Base-by-base conservation (phyloP, 2,329 filamentous ascomycete genomes). In the Shiraia sp. region DNA sequence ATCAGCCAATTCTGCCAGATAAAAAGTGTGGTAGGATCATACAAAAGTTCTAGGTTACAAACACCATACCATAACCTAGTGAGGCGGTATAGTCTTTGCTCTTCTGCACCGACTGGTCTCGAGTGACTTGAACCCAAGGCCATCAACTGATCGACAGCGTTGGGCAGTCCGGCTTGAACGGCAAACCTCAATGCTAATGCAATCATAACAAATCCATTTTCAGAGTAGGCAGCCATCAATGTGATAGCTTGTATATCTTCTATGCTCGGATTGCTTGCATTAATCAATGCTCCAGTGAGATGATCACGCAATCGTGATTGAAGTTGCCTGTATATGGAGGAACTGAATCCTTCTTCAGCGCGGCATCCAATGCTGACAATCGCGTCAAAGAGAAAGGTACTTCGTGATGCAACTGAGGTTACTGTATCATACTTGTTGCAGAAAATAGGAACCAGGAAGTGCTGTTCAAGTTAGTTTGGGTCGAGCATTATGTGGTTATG, bases 231-330 rank as follows among this genome's bases (percentile, higher is more conserved):
- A 0, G 77, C 76, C 34, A 76, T 69, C 1, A 80, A 64, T 0
- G 80, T 58, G 6, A 81, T 63, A 3, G 78, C 76, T 41, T 81
- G 78, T 0, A 81, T 60, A 0, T 74, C 75, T 43, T 81, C 79
- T 0, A 80, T 38, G 6, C 64, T 69, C 10, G 69, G 69, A 2
- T 70, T 43, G 2, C 60, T 61, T 3, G 65, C 65, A 27, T 73
- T 65, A 12, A 77, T 71, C 2, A 77, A 68, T 0, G 74, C 58
- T 25, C 74, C 74, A 7, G 79, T 74, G n/a, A 76, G 45, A 40
- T 75, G 72, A 24, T 65, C 63, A 8, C 65, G 56, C 6, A 69
- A 47, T 14, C 58, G 47, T n/a, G 51, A 49, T 26, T 66, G 60
- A 2, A 69, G 47, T n/a, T 52, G 55, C 31, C 55, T 63, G 49